phyloP scores from a whole-genome alignment of 2,329 filamentous ascomycete species.

The Dothideomycetes sp. region DNA sequence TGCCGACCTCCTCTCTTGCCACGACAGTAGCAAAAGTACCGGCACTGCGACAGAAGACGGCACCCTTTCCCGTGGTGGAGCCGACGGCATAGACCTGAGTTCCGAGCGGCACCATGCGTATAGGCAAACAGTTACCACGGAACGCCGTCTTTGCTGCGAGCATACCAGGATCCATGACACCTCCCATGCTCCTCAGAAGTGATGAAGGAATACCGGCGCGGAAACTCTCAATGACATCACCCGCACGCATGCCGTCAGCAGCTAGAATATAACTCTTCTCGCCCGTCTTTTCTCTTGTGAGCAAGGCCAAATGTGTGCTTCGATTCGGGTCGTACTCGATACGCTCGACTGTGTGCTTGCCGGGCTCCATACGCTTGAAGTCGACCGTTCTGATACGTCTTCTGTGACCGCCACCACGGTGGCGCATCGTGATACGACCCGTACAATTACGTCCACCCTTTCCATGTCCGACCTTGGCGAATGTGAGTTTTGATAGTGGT shows the following conservation, averaged over 20 bases:
- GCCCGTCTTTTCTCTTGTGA: constrained; percentile 65
- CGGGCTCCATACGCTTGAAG: constrained; percentile 68
- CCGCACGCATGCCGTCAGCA: constrained; percentile 85
- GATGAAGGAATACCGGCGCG: constrained; percentile 79
- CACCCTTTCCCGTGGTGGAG: constrained; percentile 59
- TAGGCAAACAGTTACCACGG: constrained; percentile 85
- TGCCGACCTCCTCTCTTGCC: constrained; percentile 71
- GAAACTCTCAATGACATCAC: constrained; percentile 88
- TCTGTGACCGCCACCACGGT: constrained; percentile 87
- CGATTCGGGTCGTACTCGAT: constrained; percentile 95
- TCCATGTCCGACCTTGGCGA: constrained; percentile 82
- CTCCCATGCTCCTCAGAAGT: constrained; percentile 84
- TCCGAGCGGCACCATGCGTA: constrained; percentile 94
- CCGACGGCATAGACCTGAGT: constrained; percentile 88
- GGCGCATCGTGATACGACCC: constrained; percentile 77
- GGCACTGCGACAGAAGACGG: constrained; percentile 88
- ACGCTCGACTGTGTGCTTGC: constrained; percentile 79
- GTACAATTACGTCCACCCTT: constrained; percentile 89
- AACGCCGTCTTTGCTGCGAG: constrained; percentile 89
- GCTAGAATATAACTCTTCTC: constrained; percentile 86
- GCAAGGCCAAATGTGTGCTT: constrained; percentile 82
- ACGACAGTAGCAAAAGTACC: constrained; percentile 85
- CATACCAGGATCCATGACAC: constrained; percentile 87
- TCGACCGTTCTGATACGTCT: constrained; percentile 86
- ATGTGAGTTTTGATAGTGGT: constrained; percentile 72